Percentiles rank a stretch among this genome's conserved stretches.
Evolutionary conservation across 2,329 filamentous ascomycete species (phyloP).

Genomic region (Aspergillus bombycis): DNA sequence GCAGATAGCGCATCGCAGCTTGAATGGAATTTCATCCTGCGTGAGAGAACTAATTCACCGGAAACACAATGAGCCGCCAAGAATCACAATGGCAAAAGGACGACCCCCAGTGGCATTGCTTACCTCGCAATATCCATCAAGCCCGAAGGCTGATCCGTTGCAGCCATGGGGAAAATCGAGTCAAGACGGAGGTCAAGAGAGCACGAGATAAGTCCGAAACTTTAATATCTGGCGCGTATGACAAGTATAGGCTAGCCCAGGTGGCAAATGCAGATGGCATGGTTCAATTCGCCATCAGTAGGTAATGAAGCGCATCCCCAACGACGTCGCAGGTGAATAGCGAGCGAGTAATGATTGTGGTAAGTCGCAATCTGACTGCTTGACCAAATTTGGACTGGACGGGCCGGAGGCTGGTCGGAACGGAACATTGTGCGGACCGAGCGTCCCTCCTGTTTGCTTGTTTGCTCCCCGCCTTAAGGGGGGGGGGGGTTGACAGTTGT

Average conservation of each 20-base stretch:
- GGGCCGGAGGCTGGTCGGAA: conserved; percentile 4
- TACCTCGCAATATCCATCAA: conserved; percentile 49
- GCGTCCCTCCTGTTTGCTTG: conserved; percentile 4
- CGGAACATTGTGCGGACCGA: conserved; percentile 7
- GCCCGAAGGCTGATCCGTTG: conserved; percentile 43
- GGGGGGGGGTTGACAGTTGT: background rate
- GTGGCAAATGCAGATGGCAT: conserved; percentile 23
- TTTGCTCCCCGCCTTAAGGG: background rate
- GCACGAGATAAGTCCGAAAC: conserved; percentile 8
- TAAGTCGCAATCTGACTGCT: conserved; percentile 11
- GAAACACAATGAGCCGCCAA: background rate
- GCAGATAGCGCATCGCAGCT: conserved; percentile 92
- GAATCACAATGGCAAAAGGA: background rate
- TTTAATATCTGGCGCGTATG: conserved; percentile 16
- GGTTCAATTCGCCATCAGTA: conserved; percentile 23
- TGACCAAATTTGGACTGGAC: conserved; percentile 18
- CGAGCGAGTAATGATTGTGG: conserved; percentile 62
- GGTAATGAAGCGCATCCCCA: conserved; percentile 11
- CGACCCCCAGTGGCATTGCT: conserved; percentile 1
- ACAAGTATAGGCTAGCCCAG: conserved; percentile 12
- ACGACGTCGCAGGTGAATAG: conserved; percentile 66
- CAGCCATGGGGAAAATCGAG: conserved; percentile 36
- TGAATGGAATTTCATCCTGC: conserved; percentile 88
- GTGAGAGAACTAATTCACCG: conserved; percentile 64
- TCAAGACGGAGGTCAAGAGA: conserved; percentile 10